phyloP scores from a whole-genome alignment of 192 early-diverging fungal species.

The Helicostylum pulchrum region DNA sequence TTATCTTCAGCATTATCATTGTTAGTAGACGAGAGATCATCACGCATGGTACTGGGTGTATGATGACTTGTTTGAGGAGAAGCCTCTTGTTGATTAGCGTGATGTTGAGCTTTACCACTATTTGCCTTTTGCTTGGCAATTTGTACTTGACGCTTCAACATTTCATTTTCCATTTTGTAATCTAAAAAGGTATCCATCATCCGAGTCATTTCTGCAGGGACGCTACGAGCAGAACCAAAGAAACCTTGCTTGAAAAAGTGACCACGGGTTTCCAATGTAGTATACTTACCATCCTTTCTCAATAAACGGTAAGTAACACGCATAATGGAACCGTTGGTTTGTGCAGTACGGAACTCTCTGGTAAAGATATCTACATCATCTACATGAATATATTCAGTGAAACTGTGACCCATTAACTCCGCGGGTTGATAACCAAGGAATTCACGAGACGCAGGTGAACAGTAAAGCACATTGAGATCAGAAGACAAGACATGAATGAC shows the following conservation, averaged over 20 bases:
- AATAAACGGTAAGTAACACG: constrained; percentile 41
- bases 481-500: constrained; percentile 44
- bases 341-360: constrained; percentile 35
- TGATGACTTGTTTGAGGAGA: constrained; percentile 3
- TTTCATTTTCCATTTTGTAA: constrained; percentile 47
- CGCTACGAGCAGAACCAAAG: constrained; percentile 42
- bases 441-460: constrained; percentile 42
- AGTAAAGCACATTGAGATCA: constrained; percentile 37
- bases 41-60: not conserved
- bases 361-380: constrained; percentile 45
- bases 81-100: constrained; percentile 5
- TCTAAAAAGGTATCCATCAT: constrained; percentile 48
- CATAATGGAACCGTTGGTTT: constrained; percentile 29
- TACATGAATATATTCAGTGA: constrained; percentile 46
- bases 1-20: not conserved
- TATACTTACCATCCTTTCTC: constrained; percentile 44
- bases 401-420: constrained; percentile 37
- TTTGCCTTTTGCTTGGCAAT: constrained; percentile 14
- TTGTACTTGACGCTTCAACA: constrained; percentile 24
- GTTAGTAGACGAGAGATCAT: constrained; percentile 1
- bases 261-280: constrained; percentile 40
- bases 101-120: not conserved
- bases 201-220: constrained; percentile 38
- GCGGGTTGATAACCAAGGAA: constrained; percentile 42
- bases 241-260: constrained; percentile 35